phyloP scores from a whole-genome alignment of 768 basidiomycete species.

The Lentinula edodes region DNA sequence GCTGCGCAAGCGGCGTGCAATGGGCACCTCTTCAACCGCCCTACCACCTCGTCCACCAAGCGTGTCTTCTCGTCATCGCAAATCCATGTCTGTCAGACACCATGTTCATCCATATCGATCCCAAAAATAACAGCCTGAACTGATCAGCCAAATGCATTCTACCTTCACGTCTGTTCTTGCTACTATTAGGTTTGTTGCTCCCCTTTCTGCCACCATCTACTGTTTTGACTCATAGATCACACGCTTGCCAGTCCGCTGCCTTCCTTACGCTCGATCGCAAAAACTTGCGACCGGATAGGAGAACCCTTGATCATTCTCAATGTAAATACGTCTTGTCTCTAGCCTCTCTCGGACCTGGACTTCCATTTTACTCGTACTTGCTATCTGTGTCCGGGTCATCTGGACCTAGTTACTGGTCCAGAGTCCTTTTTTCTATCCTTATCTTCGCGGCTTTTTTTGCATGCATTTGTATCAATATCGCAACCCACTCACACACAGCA shows the following conservation, averaged over 20 bases:
- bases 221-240: background rate
- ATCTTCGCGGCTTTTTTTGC: conserved; percentile 4
- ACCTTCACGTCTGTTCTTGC: background rate
- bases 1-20: conserved; percentile 14
- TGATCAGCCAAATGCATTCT: background rate
- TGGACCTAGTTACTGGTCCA: background rate
- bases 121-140: background rate
- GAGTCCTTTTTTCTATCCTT: background rate
- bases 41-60: background rate
- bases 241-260: background rate
- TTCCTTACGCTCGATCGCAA: background rate
- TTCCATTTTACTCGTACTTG: background rate
- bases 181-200: background rate
- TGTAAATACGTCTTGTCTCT: background rate
- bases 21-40: background rate
- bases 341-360: background rate
- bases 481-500: conserved; percentile 1
- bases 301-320: background rate
- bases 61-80: conserved; percentile 3
- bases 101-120: conserved; percentile 2
- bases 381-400: background rate
- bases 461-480: conserved; percentile 7
- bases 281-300: background rate
- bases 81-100: background rate
- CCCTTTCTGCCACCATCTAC: background rate